A percentile compares a stretch with the other conserved stretches of the same genome.
These are phyloP conservation scores for Vinca minor DNA, from an alignment of 257 asterid genomes.

Conservation along the genomic window DNA sequence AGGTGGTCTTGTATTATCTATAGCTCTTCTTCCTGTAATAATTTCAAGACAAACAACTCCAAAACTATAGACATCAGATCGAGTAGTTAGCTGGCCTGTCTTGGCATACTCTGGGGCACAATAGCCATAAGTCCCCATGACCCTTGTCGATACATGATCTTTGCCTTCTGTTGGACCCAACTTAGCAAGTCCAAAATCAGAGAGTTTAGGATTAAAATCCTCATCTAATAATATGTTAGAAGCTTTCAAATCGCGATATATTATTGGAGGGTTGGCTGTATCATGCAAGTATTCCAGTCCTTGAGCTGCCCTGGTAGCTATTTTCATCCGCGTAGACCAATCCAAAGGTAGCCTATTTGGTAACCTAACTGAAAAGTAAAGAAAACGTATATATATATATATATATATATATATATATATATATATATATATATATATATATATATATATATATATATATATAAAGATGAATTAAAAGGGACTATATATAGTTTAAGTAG, in stretches of 20 bases:
- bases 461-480: neutral
- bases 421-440: no score
- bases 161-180: slow-evolving; percentile 31
- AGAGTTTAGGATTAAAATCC: slow-evolving; percentile 31
- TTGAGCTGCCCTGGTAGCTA: slow-evolving; percentile 38
- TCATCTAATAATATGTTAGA: slow-evolving; percentile 33
- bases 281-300: slow-evolving; percentile 44
- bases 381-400: no score
- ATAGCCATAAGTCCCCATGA: slow-evolving; percentile 43
- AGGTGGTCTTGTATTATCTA: slow-evolving; percentile 30
- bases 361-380: slow-evolving; percentile 19
- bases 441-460: neutral
- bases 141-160: slow-evolving; percentile 38
- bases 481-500: no score
- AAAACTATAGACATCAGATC: slow-evolving; percentile 42
- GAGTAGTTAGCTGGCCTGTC: slow-evolving; percentile 33
- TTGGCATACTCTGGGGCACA: slow-evolving; percentile 45
- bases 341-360: slow-evolving; percentile 29
- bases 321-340: slow-evolving; percentile 39
- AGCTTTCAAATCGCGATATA: slow-evolving; percentile 40
- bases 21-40: slow-evolving; percentile 42
- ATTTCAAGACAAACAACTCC: slow-evolving; percentile 44
- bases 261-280: slow-evolving; percentile 32
- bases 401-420: no score
- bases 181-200: slow-evolving; percentile 47